These are phyloP conservation scores for Epichloe coenophiala DNA, from an alignment of 2,329 filamentous ascomycete species.

Conservation along the genomic window DNA sequence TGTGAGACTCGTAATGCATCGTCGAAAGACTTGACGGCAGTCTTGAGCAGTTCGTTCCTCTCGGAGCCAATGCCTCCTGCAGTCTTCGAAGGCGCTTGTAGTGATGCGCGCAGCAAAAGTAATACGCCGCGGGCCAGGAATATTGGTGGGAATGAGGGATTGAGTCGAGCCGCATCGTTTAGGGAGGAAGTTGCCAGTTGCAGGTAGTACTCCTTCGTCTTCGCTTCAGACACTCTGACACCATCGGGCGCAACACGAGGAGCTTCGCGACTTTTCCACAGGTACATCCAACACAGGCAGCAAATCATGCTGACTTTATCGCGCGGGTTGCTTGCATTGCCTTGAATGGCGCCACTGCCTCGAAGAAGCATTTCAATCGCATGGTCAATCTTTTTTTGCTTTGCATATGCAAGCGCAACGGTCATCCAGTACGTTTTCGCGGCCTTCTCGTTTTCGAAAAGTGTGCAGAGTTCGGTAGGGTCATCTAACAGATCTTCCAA, in stretches of 20 bases:
- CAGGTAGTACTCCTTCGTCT: constrained; percentile 88
- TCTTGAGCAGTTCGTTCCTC: constrained; percentile 63
- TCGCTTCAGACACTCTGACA: constrained; percentile 53
- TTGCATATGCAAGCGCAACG: constrained; percentile 92
- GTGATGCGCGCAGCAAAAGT: constrained; percentile 73
- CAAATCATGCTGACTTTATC: constrained; percentile 78
- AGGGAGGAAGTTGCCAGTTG: constrained; percentile 80
- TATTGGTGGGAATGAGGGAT: constrained; percentile 80
- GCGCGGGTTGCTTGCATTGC: constrained; percentile 56
- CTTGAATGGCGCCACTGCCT: constrained; percentile 58
- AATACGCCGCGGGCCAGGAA: constrained; percentile 86
- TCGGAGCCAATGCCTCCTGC: constrained; percentile 57
- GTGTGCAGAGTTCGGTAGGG: constrained; percentile 83
- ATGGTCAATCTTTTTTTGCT: constrained; percentile 88
- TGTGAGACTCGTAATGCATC: constrained; percentile 78
- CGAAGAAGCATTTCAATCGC: constrained; percentile 61
- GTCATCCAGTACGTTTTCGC: constrained; percentile 94
- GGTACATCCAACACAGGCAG: constrained; percentile 80
- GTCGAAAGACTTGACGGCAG: constrained; percentile 86
- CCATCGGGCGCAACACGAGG: constrained; percentile 49
- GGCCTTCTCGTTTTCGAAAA: constrained; percentile 88
- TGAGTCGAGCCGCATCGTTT: constrained; percentile 91
- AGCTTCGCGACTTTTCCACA: constrained; percentile 78
- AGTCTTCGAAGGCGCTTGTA: constrained; percentile 61
- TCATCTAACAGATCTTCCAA: constrained; percentile 85